Evolutionary conservation across 768 basidiomycete species (phyloP).

Genomic region (Xanthoconium purpureum): DNA sequence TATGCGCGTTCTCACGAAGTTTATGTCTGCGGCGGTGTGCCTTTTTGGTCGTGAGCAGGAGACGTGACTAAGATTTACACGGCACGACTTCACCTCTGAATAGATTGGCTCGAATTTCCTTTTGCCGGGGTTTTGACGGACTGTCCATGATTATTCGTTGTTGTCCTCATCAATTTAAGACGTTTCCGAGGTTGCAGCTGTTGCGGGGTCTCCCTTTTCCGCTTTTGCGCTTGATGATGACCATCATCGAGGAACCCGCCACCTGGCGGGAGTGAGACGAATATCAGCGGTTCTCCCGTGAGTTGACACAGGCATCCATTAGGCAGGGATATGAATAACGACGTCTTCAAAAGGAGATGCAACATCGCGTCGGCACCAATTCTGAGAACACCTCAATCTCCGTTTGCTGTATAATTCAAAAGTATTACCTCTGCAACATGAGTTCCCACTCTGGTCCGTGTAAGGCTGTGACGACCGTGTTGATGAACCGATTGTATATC

Average conservation of each 20-base stretch:
- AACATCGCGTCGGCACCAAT: constrained; percentile 75
- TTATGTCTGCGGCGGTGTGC: constrained; percentile 48
- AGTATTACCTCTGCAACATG: constrained; percentile 55
- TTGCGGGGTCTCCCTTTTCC: constrained; percentile 17
- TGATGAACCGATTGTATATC: constrained; percentile 61
- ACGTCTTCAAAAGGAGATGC: constrained; percentile 72
- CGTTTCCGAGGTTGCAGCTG: constrained; percentile 29
- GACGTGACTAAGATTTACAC: neutral
- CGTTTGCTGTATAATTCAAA: neutral
- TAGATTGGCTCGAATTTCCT: constrained; percentile 4
- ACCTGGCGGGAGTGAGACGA: constrained; percentile 30
- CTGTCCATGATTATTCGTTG: constrained; percentile 1
- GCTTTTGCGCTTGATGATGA: constrained; percentile 14
- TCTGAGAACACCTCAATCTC: constrained; percentile 38
- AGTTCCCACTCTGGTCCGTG: constrained; percentile 64
- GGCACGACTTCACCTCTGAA: constrained; percentile 19
- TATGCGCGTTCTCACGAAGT: constrained; percentile 51
- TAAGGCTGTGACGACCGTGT: constrained; percentile 70
- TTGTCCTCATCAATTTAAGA: constrained; percentile 11
- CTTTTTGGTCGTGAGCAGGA: constrained; percentile 26
- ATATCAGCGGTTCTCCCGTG: constrained; percentile 66
- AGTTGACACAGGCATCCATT: constrained; percentile 86
- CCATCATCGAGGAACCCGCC: constrained; percentile 12
- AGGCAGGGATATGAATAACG: constrained; percentile 71
- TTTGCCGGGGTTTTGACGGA: constrained; percentile 4